These are phyloP conservation scores for Vigna trinervia DNA, from an alignment of 306 rosid species.

Conservation along the genomic window DNA sequence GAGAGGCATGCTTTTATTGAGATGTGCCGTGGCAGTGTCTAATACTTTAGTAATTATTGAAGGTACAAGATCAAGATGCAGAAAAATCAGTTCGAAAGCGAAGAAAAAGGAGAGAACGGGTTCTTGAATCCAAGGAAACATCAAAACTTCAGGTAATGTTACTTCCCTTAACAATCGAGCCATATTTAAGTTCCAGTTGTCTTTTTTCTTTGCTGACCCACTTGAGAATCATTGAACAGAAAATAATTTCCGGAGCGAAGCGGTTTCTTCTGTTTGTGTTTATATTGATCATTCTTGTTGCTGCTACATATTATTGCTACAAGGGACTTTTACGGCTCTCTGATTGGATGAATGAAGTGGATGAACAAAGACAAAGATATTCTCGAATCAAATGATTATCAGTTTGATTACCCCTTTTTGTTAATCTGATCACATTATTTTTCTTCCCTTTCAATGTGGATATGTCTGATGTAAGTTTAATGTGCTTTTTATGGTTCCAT, in stretches of 20 bases:
- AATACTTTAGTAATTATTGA: constrained; percentile 27
- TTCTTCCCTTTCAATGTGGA: constrained; percentile 4
- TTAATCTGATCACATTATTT: background rate
- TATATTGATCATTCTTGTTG: constrained; percentile 55
- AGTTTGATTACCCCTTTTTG: background rate
- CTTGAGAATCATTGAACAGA: constrained; percentile 57
- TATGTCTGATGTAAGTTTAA: constrained; percentile 7
- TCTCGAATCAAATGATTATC: constrained; percentile 51
- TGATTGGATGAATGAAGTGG: constrained; percentile 94
- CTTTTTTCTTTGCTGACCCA: constrained; percentile 39
- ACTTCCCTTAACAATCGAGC: constrained; percentile 9
- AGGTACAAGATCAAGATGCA: constrained; percentile 70
- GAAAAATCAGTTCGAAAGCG: constrained; percentile 66
- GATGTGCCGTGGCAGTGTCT: constrained; percentile 22
- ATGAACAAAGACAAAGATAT: constrained; percentile 62
- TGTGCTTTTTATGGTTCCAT: constrained; percentile 15
- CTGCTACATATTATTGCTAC: constrained; percentile 61
- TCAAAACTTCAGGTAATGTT: constrained; percentile 71
- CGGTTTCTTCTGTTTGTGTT: constrained; percentile 54
- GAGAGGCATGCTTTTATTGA: constrained; percentile 12
- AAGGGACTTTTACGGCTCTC: constrained; percentile 72
- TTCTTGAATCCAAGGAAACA: constrained; percentile 58
- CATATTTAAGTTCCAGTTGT: constrained; percentile 1
- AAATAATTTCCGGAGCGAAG: constrained; percentile 56
- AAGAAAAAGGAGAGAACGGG: constrained; percentile 62